Evolutionary conservation across 768 basidiomycete species (phyloP).

Genomic region (Calocybe cyanea): DNA sequence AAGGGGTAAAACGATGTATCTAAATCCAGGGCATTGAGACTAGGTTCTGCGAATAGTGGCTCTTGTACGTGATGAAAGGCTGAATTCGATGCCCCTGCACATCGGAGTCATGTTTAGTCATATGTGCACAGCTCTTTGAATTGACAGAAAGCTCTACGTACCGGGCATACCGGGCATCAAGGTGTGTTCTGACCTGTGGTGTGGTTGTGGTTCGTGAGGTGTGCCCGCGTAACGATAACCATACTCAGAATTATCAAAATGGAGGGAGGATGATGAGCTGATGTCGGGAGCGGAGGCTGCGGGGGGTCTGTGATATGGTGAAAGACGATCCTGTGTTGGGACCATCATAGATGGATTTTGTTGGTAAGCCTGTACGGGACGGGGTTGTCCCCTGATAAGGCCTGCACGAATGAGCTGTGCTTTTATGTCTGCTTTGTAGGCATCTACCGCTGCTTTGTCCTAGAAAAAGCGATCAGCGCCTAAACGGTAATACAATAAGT

Average conservation of each 20-base stretch:
- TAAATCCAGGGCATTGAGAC: slow-evolving; percentile 25
- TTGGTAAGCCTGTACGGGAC: slow-evolving; percentile 45
- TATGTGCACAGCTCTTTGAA: slow-evolving; percentile 12
- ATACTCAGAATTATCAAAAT: slow-evolving; percentile 21
- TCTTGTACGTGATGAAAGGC: slow-evolving; percentile 33
- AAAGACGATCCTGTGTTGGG: slow-evolving; percentile 23
- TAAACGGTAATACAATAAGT: background rate
- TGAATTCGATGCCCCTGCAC: slow-evolving; percentile 34
- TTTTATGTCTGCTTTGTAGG: slow-evolving; percentile 83
- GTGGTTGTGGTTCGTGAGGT: slow-evolving; percentile 20
- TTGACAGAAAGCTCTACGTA: slow-evolving; percentile 24
- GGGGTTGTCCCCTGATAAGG: slow-evolving; percentile 80
- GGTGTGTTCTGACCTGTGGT: slow-evolving; percentile 18
- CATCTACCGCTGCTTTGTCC: slow-evolving; percentile 81
- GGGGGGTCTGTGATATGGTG: slow-evolving; percentile 23
- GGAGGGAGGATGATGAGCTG: slow-evolving; percentile 17
- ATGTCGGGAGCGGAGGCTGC: slow-evolving; percentile 27
- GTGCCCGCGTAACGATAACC: slow-evolving; percentile 19
- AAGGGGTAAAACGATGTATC: slow-evolving; percentile 25
- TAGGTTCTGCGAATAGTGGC: slow-evolving; percentile 30
- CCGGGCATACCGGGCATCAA: slow-evolving; percentile 42
- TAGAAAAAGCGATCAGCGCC: slow-evolving; percentile 27
- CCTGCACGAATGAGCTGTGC: slow-evolving; percentile 73
- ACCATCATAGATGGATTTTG: slow-evolving; percentile 23
- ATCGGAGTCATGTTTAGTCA: slow-evolving; percentile 16